These are phyloP conservation scores for Gossypium schwendimanii DNA, from an alignment of 441 rosid species.

Conservation along the genomic window DNA sequence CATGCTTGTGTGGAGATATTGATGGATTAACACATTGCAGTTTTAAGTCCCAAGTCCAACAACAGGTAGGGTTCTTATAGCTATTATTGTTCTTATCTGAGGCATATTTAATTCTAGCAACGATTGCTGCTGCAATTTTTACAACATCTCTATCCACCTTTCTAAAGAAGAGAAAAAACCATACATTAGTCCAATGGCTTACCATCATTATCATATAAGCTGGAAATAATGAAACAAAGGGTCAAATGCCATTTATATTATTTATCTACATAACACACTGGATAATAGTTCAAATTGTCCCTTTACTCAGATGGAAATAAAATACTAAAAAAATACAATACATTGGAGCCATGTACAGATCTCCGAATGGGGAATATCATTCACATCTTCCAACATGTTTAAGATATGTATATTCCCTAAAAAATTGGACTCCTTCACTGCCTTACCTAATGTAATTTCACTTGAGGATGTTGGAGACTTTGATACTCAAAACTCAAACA, in stretches of 20 bases:
- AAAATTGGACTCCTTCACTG: not conserved
- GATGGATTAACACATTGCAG: conserved; percentile 38
- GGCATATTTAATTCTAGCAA: conserved; percentile 21
- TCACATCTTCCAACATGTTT: not conserved
- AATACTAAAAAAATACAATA: no score
- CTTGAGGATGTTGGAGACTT: conserved; percentile 8
- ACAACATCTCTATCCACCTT: no score
- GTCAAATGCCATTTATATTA: no score
- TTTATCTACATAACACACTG: no score
- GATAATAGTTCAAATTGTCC: no score
- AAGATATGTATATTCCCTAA: not conserved
- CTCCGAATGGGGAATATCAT: not conserved
- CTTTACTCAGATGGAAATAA: no score
- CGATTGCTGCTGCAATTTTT: conserved; percentile 8
- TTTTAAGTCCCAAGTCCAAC: conserved; percentile 17
- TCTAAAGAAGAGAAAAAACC: no score
- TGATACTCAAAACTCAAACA: conserved; percentile 14
- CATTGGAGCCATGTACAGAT: not conserved
- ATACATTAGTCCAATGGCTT: no score
- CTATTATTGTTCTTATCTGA: conserved; percentile 36
- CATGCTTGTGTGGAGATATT: conserved; percentile 47
- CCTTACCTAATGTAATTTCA: not conserved
- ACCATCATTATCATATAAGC: no score
- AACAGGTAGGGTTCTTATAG: conserved; percentile 27
- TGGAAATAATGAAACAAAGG: no score